Base-by-base conservation (phyloP, 1,284 basidiomycete genomes). In the Ustilago lituana region DNA sequence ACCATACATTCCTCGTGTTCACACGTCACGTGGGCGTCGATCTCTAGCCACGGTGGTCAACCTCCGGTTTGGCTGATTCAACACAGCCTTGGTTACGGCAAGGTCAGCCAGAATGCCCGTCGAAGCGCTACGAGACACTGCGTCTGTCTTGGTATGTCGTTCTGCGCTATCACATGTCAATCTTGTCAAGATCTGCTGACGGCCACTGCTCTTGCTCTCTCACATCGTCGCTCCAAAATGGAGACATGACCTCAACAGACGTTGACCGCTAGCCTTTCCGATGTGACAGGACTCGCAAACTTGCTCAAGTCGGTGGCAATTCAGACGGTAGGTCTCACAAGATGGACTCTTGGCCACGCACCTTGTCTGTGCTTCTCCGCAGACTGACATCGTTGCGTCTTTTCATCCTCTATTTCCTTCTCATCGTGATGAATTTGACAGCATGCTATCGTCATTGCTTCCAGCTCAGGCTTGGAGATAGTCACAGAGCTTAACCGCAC, bases 401-500 rank as follows among this genome's bases (percentile, higher is more conserved):
- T n/a, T 10, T 9, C 31, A n/a, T 8, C 9, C 7, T 24, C 15
- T 4, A 23, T 39, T 12, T 22, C 20, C 19, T 5, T 41, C 20
- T 22, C 37, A n/a, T n/a, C n/a, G n/a, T n/a, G n/a, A n/a, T n/a
- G 26, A 19, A 10, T 17, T 9, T 22, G 10, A 5, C 46, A 63
- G 60, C 64, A 72, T 39, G 93, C 91, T n/a, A 89, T 88, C 1
- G 85, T 95, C 48, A 88, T 87, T 8, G 86, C 93, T 12, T 87
- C 88, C 19, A 84, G 86, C 35, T 85, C 86, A 27, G 93, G 92
- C 1, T 83, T 96, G 62, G 87, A 88, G n/a, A 87, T 95, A 26
- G 87, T 88, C n/a, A 92, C 93, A 10, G 92, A 96, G 83, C 91
- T 94, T 79, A 88, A 90, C 5, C 87, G 89, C 41, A 89, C 89